Evolutionary conservation across 257 asterid species (phyloP).

Genomic region (Solanum neorickii): DNA sequence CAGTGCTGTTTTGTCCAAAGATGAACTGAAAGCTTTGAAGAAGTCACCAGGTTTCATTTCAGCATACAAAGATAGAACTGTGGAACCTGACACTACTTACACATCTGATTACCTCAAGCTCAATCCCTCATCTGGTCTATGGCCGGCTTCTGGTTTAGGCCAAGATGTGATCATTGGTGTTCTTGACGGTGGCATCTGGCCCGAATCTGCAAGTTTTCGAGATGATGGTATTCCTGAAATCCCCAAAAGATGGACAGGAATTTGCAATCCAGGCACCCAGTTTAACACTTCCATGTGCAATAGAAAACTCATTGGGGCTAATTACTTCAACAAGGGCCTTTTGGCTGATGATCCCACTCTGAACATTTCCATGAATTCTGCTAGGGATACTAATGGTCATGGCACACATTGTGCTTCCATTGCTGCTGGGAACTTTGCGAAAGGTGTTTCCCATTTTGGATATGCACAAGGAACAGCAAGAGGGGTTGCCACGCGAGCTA

Average conservation of each 20-base stretch:
- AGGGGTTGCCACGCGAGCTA: background rate
- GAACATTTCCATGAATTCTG: conserved; percentile 11
- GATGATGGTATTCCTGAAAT: conserved; percentile 1
- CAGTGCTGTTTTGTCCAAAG: background rate
- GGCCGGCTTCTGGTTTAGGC: conserved; percentile 6
- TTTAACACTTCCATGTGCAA: conserved; percentile 17
- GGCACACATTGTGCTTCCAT: background rate
- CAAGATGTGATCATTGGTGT: conserved; percentile 6
- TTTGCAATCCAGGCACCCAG: background rate
- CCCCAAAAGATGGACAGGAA: conserved; percentile 17
- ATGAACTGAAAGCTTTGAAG: background rate
- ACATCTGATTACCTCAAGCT: conserved; percentile 6
- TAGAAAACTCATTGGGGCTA: conserved; percentile 11
- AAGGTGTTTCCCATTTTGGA: background rate
- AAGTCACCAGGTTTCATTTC: background rate
- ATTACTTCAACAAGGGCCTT: conserved; percentile 13
- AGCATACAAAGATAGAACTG: background rate
- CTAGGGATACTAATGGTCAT: conserved; percentile 1
- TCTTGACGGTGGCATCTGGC: conserved; percentile 8
- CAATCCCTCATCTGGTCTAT: background rate
- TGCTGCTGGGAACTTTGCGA: background rate
- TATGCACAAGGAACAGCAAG: conserved; percentile 2
- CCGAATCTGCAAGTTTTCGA: background rate
- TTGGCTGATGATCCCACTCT: conserved; percentile 1
- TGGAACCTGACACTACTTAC: conserved; percentile 3